Percentiles rank a stretch among this genome's conserved stretches.
These are phyloP conservation scores for Fusarium sp. DNA, from an alignment of 2,329 filamentous ascomycete species.

Conservation along the genomic window DNA sequence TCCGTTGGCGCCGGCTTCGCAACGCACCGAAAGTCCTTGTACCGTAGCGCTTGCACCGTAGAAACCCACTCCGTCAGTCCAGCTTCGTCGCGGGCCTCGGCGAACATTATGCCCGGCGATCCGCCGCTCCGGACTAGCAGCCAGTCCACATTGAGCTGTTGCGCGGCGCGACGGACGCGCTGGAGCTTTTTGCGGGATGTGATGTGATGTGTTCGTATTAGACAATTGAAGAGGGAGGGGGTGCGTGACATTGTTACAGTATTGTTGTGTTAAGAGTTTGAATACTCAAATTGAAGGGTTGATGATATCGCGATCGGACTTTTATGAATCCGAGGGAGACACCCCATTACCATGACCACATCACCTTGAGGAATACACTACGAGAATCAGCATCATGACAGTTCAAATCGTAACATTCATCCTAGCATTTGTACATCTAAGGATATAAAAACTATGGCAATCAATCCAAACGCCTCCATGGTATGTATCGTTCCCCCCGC, in stretches of 20 bases:
- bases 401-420: conserved; percentile 21
- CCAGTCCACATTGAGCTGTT: conserved; percentile 69
- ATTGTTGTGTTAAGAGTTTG: neutral
- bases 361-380: neutral
- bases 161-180: conserved; percentile 73
- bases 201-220: conserved; percentile 86
- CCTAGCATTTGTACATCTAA: conserved; percentile 39
- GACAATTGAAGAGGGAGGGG: conserved; percentile 46
- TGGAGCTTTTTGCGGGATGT: conserved; percentile 81
- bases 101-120: conserved; percentile 84
- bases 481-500: conserved; percentile 26
- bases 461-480: conserved; percentile 41
- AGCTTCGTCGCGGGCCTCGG: conserved; percentile 69
- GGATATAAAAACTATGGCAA: conserved; percentile 26
- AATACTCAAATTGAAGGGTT: too few species aligned
- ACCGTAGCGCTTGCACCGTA: conserved; percentile 74
- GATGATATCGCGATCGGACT: conserved; percentile 27
- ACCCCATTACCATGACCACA: neutral
- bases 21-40: conserved; percentile 80
- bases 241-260: conserved; percentile 38
- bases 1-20: conserved; percentile 54
- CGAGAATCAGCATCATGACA: neutral
- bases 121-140: conserved; percentile 78
- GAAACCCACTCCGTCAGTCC: conserved; percentile 75
- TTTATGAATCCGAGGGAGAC: conserved; percentile 27